phyloP scores from a whole-genome alignment of 2,329 filamentous ascomycete species.

The Epichloe amarillans region DNA sequence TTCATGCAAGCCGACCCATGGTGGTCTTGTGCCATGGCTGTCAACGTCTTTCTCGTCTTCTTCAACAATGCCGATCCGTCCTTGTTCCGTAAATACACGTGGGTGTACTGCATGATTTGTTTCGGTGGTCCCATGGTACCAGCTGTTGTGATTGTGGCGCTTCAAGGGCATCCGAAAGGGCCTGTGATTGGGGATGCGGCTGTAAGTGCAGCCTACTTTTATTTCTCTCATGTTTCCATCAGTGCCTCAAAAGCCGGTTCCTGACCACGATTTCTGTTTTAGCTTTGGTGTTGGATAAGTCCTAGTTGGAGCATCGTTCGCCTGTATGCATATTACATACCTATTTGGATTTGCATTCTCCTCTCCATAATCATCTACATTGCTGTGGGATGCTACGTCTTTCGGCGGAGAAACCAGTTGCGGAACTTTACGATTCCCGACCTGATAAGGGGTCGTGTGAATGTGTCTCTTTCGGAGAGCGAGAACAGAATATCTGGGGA shows the following conservation, averaged over 20 bases:
- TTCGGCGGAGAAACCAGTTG: slow-evolving; percentile 42
- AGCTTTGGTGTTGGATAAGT: slow-evolving; percentile 47
- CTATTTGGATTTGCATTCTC: slow-evolving; percentile 45
- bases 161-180: slow-evolving; percentile 26
- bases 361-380: slow-evolving; percentile 41
- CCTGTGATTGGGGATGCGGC: slow-evolving; percentile 42
- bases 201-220: slow-evolving; percentile 21
- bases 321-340: slow-evolving; percentile 47
- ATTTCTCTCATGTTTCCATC: neutral
- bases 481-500: slow-evolving; percentile 20
- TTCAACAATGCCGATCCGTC: slow-evolving; percentile 43
- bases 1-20: slow-evolving; percentile 65
- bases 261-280: too few relatives aligned
- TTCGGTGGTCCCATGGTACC: slow-evolving; percentile 60
- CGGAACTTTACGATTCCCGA: slow-evolving; percentile 27
- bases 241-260: slow-evolving; percentile 16
- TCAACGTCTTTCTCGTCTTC: slow-evolving; percentile 63
- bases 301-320: slow-evolving; percentile 39
- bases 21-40: slow-evolving; percentile 71
- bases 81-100: slow-evolving; percentile 55
- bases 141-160: slow-evolving; percentile 50
- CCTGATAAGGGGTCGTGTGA: slow-evolving; percentile 11
- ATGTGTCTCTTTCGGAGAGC: slow-evolving; percentile 13
- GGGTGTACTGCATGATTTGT: slow-evolving; percentile 54
- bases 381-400: slow-evolving; percentile 44